phyloP scores from a whole-genome alignment of 176 grass and related monocot species.

The Tillandsia leiboldiana region DNA sequence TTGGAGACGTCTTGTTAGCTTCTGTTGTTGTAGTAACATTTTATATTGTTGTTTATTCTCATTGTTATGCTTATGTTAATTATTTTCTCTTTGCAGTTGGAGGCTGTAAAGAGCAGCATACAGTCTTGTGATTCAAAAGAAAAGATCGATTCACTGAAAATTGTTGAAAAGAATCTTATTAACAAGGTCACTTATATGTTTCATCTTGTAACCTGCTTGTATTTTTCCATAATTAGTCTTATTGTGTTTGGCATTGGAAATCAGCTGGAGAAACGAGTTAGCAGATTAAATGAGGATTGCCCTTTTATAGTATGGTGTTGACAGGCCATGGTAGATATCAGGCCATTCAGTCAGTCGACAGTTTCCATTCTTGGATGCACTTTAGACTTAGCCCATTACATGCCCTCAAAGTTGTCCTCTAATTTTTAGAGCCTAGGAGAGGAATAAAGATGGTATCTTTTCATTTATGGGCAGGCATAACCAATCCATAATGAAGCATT shows the following conservation, averaged over 20 bases:
- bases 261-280: background rate
- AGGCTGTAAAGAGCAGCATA: slow-evolving; percentile 58
- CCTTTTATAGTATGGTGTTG: too few relatives aligned
- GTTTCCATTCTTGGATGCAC: too few relatives aligned
- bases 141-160: slow-evolving; percentile 59
- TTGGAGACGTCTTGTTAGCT: background rate
- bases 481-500: too few relatives aligned
- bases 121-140: slow-evolving; percentile 55
- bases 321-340: too few relatives aligned
- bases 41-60: background rate
- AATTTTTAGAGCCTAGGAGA: too few relatives aligned
- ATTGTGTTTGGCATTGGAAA: background rate
- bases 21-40: background rate
- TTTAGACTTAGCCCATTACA: too few relatives aligned
- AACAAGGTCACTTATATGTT: slow-evolving; percentile 51
- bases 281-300: background rate
- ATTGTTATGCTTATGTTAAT: slow-evolving; percentile 10
- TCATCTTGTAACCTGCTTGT: background rate
- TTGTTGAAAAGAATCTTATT: slow-evolving; percentile 64
- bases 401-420: too few relatives aligned
- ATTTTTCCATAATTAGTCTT: background rate
- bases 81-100: slow-evolving; percentile 44
- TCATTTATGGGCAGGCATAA: too few relatives aligned
- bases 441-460: too few relatives aligned
- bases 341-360: too few relatives aligned